phyloP scores from a whole-genome alignment of 2,329 filamentous ascomycete species.

The Nemania sp. region DNA sequence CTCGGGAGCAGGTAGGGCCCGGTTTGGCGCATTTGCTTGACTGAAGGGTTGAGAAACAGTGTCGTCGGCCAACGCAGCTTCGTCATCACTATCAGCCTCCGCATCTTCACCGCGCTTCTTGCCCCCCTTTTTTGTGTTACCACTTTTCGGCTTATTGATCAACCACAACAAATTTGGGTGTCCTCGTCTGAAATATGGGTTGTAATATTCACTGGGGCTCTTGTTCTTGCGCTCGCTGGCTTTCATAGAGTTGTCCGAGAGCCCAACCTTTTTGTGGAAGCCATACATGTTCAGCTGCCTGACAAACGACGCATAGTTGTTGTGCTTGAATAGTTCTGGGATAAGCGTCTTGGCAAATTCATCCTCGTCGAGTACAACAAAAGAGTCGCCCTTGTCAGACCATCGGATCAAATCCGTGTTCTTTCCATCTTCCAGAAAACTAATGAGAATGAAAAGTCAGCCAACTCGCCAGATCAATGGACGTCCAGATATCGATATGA shows the following conservation, averaged over 20 bases:
- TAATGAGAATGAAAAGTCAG: slow-evolving; percentile 43
- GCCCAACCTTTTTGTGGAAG: slow-evolving; percentile 92
- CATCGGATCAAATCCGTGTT: slow-evolving; percentile 95
- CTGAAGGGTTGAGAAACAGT: slow-evolving; percentile 46
- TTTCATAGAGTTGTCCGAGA: slow-evolving; percentile 97
- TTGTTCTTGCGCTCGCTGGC: slow-evolving; percentile 97
- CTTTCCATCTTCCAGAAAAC: slow-evolving; percentile 89
- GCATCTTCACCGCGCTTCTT: slow-evolving; percentile 66
- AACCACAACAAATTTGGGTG: slow-evolving; percentile 93
- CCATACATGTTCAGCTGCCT: slow-evolving; percentile 96
- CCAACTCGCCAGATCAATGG: neutral
- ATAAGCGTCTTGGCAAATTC: slow-evolving; percentile 97
- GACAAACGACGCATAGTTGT: slow-evolving; percentile 97
- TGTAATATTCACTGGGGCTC: slow-evolving; percentile 96
- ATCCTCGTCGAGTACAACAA: slow-evolving; percentile 95
- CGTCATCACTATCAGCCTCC: slow-evolving; percentile 73
- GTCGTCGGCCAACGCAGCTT: slow-evolving; percentile 49
- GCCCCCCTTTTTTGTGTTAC: slow-evolving; percentile 58
- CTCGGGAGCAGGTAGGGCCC: slow-evolving; percentile 49
- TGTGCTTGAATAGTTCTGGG: slow-evolving; percentile 98
- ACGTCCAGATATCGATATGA: neutral
- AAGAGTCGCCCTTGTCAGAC: slow-evolving; percentile 95
- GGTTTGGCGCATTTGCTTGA: slow-evolving; percentile 34
- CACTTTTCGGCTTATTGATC: slow-evolving; percentile 91
- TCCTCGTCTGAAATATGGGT: slow-evolving; percentile 92